Evolutionary conservation across 2,329 filamentous ascomycete species (phyloP), one percentile per base, ranked within the genome.

Genomic region (Cyphellophora attinorum): DNA sequence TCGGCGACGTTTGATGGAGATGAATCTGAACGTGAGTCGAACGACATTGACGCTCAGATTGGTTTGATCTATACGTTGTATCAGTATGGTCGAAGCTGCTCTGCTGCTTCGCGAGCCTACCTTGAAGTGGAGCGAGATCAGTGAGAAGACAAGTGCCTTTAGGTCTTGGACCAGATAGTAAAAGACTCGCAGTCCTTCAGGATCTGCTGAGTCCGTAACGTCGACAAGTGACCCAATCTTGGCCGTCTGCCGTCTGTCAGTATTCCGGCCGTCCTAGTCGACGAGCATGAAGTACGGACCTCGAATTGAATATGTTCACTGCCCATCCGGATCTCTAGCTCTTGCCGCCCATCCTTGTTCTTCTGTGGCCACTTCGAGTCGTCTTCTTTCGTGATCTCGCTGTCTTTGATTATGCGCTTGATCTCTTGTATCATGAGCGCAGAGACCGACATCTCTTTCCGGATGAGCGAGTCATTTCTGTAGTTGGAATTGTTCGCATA

Each of bases 401-500:
- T 95, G 21, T 88, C 76, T 64, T 91, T 94, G 62, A 98, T 89
- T 48, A 98, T 95, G 48, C 85, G 81, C 68, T 91, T 93, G 63
- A 98, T 93, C 61, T 96, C 91, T 38, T 88, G 77, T 34, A 98
- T 80, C 55, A 96, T 72, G 5, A 88, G 67, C 23, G 85, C 80
- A 66, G 88, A 95, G 44, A 98, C 86, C 53, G 86, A 95, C 91
- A 98, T 98, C 69, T 98, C 91, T 88, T 98, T 98, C 47, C 91
- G 82, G 56, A 98, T 98, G 50, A 98, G 68, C 44, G 88, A 95
- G 59, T 98, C 91, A 63, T 98, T 98, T 54, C 91, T 80, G 65
- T 98, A 98, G 65, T 98, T 98, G 38, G 89, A 96, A 63, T 98
- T 98, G 71, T 98, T 98, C 46, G 91, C 91, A 64, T 98, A 98